Base-by-base conservation (phyloP, 2,329 filamentous ascomycete species). In the Penicillium frequentans region DNA sequence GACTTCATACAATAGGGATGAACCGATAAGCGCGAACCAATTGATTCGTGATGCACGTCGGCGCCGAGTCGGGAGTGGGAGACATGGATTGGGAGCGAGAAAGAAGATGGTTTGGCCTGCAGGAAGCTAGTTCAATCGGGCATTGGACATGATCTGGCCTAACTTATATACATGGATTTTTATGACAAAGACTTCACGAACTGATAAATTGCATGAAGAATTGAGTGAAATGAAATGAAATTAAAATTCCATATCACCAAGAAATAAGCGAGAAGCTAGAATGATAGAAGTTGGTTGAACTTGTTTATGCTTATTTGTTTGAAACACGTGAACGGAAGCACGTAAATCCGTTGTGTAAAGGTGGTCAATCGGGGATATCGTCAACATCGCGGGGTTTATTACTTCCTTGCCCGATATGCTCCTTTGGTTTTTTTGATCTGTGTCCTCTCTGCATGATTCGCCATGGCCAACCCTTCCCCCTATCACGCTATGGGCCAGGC, bases 391-490 rank as follows among this genome's bases (percentile, higher is more conserved):
- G 63, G 60, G 57, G 57, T 48, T 13, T 23, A 13, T 47, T 52
- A 13, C 14, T 46, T 27, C n/a, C 23, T 39, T 31, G 45, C 27
- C 54, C 45, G 33, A 37, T 45, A 44, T 52, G 49, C 49, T 35
- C 42, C 2, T 8, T n/a, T 42, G 43, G 31, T 48, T 46, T 49
- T 56, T 45, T 42, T 57, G 39, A 33, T 46, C 54, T 49, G 29
- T 45, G 45, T 42, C 35, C 44, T 58, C 63, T 54, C 64, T 66
- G 64, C 63, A 69, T 73, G 68, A 70, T 63, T 62, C 66, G 72
- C 61, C 61, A 79, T 79, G 77, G 72, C 76, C 54, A 73, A 77
- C 65, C 73, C 71, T 64, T 68, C 70, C 46, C 73, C 73, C 66
- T 77, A 78, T 66, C 69, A 77, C 64, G 60, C 71, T 58, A 66